Base-by-base conservation (phyloP, 164 flowering plant species). In the Euptelea pleiosperma region DNA sequence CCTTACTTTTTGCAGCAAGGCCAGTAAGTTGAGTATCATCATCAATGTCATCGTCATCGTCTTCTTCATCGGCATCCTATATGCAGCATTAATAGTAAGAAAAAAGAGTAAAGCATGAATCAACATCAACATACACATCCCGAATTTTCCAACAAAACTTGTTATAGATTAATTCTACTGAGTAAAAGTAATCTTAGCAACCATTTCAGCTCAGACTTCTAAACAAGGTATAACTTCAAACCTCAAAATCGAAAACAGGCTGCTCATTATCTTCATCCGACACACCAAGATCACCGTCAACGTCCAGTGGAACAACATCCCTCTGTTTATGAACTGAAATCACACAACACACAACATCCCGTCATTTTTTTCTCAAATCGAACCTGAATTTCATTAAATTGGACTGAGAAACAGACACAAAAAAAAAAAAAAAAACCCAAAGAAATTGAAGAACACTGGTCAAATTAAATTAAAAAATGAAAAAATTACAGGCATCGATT, bases 311-410 rank as follows among this genome's bases (percentile, higher is more conserved):
- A 55, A 92, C 36, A 24, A 81, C 60, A 68, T 87, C 98, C 59
- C 93, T 82, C 72, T 87, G 86, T 63, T 87, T 89, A 73, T 87
- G 91, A 80, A 92, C 98, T 89, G 73, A 69, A 74, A 61, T 21
- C 2, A 44, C 24, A 39, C 35, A 59, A 43, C 9, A 49, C 14
- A 37, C 37, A 53, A 21, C 12, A 19, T 2, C 14, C 1, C n/a
- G n/a, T n/a, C n/a, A n/a, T n/a, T 21, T 34, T 25, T 3, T 24
- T 33, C 6, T 48, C 53, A n/a, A 52, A 44, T 16, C 4, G 4
- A 60, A 35, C 24, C 25, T 19, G 3, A 12, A 2, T 47, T 21
- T 31, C 22, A 18, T 22, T 5, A 24, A n/a, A 33, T 31, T 52
- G 5, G 26, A 57, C 41, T 2, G 35, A 53, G 26, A 2, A 39